A percentile compares a stretch with the other conserved stretches of the same genome.
Evolutionary conservation across 768 basidiomycete species (phyloP).

Genomic region (Clitopilus hobsonii): DNA sequence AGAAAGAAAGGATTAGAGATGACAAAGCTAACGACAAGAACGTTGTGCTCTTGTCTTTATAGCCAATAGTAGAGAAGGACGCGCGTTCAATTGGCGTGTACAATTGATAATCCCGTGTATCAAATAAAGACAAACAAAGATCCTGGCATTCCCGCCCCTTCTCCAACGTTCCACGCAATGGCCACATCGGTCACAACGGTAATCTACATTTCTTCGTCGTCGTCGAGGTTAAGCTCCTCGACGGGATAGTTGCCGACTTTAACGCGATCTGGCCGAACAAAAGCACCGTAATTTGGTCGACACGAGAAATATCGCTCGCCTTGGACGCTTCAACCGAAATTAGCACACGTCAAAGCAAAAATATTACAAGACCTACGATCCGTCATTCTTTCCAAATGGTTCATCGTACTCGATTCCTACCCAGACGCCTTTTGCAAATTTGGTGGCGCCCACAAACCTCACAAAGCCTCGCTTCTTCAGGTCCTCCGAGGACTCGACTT

Average conservation of each 20-base stretch:
- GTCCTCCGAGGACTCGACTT: conserved; percentile 71
- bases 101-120: conserved; percentile 4
- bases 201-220: conserved; percentile 20
- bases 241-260: conserved; percentile 84
- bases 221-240: conserved; percentile 70
- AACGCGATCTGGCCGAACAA: conserved; percentile 82
- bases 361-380: conserved; percentile 59
- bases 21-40: conserved; percentile 4
- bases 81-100: conserved; percentile 27
- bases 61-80: conserved; percentile 24
- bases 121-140: conserved; percentile 16
- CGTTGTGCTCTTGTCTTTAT: conserved; percentile 19
- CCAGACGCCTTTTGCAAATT: conserved; percentile 77
- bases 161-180: conserved; percentile 25
- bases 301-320: conserved; percentile 86
- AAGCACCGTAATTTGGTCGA: conserved; percentile 71
- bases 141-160: conserved; percentile 23
- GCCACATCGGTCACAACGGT: neutral
- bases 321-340: conserved; percentile 53
- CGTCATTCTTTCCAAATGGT: conserved; percentile 93
- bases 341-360: neutral
- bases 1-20: conserved; percentile 15
- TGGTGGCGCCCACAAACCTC: conserved; percentile 77
- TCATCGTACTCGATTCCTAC: conserved; percentile 95
- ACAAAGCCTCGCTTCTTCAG: conserved; percentile 80